A percentile compares a stretch with the other conserved stretches of the same genome.
phyloP scores from a whole-genome alignment of 805 yeast genomes.

The Torulaspora quercuum region DNA sequence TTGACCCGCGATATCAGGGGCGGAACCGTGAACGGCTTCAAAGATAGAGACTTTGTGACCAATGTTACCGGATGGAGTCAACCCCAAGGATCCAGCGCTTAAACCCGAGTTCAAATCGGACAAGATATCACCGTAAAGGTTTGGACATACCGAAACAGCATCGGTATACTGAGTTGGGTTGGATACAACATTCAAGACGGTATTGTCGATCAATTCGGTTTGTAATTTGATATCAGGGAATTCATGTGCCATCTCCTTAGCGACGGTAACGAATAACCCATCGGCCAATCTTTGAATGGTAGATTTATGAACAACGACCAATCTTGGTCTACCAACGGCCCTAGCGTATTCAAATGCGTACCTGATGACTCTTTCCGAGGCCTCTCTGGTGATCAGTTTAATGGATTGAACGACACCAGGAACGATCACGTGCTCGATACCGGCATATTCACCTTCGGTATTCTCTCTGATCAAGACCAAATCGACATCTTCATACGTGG shows the following conservation, averaged over 20 bases:
- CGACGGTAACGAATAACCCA: constrained; percentile 91
- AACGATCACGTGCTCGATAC: constrained; percentile 95
- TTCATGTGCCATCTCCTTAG: constrained; percentile 83
- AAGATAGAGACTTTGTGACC: constrained; percentile 97
- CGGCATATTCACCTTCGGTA: constrained; percentile 99
- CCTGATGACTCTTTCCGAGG: constrained; percentile 93
- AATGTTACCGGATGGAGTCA: constrained; percentile 99
- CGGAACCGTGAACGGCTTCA: constrained; percentile 99
- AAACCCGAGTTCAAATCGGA: constrained; percentile 96
- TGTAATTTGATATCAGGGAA: constrained; percentile 85
- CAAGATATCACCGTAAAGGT: constrained; percentile 98
- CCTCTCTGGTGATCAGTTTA: constrained; percentile 93
- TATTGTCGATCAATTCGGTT: constrained; percentile 91
- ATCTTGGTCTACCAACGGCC: constrained; percentile 80
- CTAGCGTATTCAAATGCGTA: constrained; percentile 96
- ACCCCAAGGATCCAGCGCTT: constrained; percentile 92
- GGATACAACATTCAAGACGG: constrained; percentile 83
- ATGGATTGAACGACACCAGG: constrained; percentile 99
- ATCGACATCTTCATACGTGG: constrained; percentile 78
- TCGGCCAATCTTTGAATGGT: constrained; percentile 97
- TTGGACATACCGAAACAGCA: constrained; percentile 95
- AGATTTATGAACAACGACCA: constrained; percentile 95
- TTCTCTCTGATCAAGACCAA: constrained; percentile 97
- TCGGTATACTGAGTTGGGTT: constrained; percentile 84
- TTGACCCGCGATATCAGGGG: constrained; percentile 99